phyloP scores from a whole-genome alignment of 768 basidiomycete genomes.

The Psilocybe cyanescens region DNA sequence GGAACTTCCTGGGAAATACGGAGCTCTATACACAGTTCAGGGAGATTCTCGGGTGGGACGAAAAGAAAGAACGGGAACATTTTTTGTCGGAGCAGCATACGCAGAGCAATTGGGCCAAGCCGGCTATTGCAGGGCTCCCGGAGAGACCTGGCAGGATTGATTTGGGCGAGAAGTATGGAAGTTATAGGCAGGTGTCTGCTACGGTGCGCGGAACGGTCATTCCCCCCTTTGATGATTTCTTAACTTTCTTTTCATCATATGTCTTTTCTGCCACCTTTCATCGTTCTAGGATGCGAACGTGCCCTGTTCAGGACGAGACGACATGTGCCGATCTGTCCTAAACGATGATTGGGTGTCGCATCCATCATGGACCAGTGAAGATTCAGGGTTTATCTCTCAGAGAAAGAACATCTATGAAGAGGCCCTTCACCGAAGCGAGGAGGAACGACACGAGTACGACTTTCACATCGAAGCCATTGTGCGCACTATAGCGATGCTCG shows the following conservation, averaged over 20 bases:
- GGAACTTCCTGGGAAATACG: conserved; percentile 74
- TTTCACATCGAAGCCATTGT: conserved; percentile 97
- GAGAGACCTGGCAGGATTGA: conserved; percentile 65
- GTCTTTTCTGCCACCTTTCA: no score
- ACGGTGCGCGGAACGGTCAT: conserved; percentile 52
- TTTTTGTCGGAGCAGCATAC: conserved; percentile 51
- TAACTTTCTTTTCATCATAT: not conserved
- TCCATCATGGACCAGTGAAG: conserved; percentile 94
- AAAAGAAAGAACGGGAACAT: conserved; percentile 63
- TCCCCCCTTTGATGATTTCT: conserved; percentile 3
- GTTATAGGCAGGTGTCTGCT: conserved; percentile 85
- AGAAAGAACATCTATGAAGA: conserved; percentile 98
- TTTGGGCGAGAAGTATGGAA: conserved; percentile 76
- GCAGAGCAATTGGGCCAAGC: conserved; percentile 54
- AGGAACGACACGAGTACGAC: conserved; percentile 98
- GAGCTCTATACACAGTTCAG: conserved; percentile 84
- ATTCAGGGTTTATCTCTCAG: conserved; percentile 87
- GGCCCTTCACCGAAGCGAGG: conserved; percentile 93
- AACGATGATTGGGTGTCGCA: conserved; percentile 99
- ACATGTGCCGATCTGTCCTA: conserved; percentile 94
- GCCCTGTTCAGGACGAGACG: conserved; percentile 92
- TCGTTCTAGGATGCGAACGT: conserved; percentile 77
- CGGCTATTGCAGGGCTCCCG: conserved; percentile 43
- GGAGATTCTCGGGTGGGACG: conserved; percentile 88
- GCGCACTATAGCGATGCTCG: conserved; percentile 88